Evolutionary conservation across 495 filamentous ascomycete genomes (phyloP).

Genomic region (Aspergillus sparsus): DNA sequence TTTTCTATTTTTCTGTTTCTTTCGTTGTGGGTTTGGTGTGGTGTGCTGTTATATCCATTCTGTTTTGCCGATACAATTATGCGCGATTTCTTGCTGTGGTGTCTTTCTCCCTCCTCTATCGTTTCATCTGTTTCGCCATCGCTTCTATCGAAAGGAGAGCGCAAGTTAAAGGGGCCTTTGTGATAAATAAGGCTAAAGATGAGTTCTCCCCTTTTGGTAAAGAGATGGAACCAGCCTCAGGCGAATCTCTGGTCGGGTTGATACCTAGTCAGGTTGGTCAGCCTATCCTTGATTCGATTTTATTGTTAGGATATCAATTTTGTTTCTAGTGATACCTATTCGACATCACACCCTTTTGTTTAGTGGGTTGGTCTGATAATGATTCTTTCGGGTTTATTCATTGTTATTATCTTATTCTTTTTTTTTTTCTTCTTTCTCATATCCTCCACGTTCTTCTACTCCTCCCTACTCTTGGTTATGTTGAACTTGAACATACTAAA

Average conservation of each 20-base stretch:
- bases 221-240: too few species aligned
- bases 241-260: too few species aligned
- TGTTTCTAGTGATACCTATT: too few species aligned
- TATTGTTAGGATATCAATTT: not conserved
- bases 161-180: too few species aligned
- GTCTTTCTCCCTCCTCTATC: too few species aligned
- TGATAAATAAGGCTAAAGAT: too few species aligned
- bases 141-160: too few species aligned
- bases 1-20: not conserved
- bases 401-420: not conserved
- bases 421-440: constrained; percentile 11
- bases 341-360: too few species aligned
- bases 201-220: too few species aligned
- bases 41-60: not conserved
- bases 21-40: not conserved
- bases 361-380: too few species aligned
- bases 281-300: not conserved
- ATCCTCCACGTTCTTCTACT: constrained; percentile 10
- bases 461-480: not conserved
- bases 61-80: not conserved
- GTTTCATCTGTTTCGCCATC: too few species aligned
- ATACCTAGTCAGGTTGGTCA: not conserved
- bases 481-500: too few species aligned
- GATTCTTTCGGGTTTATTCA: not conserved
- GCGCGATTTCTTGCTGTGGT: not conserved